Conservation (phyloP, 257 asterid genomes). For the Solanum sparsipilum region DNA sequence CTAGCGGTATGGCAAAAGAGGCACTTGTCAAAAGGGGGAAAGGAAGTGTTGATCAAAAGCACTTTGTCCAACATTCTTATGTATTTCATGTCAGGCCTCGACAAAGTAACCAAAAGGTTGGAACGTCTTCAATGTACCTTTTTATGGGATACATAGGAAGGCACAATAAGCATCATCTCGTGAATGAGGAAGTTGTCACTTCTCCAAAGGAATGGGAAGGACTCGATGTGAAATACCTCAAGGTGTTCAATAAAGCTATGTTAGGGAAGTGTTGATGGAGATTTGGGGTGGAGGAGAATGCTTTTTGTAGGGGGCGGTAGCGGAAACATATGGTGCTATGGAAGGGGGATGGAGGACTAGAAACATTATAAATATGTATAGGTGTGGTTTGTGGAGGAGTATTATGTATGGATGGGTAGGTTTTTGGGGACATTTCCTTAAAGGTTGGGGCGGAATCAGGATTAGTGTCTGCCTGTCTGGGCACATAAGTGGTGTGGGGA, state of each 20-base stretch:
- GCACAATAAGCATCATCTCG: background rate
- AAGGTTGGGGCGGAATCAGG: background rate
- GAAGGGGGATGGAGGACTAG: background rate
- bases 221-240: background rate
- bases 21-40: background rate
- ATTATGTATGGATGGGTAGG: background rate
- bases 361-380: background rate
- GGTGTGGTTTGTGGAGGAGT: background rate
- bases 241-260: background rate
- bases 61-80: background rate
- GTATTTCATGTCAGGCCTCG: background rate
- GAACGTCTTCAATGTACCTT: background rate
- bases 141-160: background rate
- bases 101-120: background rate
- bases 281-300: background rate
- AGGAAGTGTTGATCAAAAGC: background rate
- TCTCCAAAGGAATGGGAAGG: background rate
- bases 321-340: background rate
- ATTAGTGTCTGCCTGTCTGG: background rate
- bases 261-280: background rate
- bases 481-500: background rate
- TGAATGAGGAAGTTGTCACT: background rate
- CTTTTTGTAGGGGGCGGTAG: background rate
- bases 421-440: background rate
- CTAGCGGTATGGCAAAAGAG: background rate